Percentiles rank a stretch among this genome's conserved stretches.
These are phyloP conservation scores for Prorocentrum cordatum DNA, from an alignment of 169 alveolate species.

Conservation along the genomic window DNA sequence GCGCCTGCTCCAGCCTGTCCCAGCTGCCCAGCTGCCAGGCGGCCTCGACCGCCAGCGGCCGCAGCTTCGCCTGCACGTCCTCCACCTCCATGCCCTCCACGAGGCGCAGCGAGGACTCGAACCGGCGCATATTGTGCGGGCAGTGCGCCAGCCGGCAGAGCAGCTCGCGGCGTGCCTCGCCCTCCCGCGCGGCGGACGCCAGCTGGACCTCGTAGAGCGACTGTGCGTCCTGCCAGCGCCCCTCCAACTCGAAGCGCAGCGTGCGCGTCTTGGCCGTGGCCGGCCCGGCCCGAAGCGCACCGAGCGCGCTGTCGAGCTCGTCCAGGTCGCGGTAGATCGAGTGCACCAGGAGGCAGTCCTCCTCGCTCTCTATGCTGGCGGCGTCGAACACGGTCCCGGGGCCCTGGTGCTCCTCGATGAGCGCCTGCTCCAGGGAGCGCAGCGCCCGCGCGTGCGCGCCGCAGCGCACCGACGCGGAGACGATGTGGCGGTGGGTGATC, in stretches of 20 bases:
- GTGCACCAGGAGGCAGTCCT: conserved; percentile 16
- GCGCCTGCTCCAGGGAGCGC: conserved; percentile 17
- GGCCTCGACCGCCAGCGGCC: conserved; percentile 31
- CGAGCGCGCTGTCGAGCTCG: not conserved
- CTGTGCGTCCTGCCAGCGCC: conserved; percentile 13
- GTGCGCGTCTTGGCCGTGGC: not conserved
- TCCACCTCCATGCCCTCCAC: conserved; percentile 33
- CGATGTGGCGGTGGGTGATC: not conserved
- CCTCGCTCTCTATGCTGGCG: not conserved
- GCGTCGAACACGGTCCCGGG: not conserved
- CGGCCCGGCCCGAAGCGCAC: not conserved
- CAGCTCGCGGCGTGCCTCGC: not conserved
- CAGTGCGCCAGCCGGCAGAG: conserved; percentile 29
- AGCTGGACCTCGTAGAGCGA: not conserved
- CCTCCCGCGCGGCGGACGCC: not conserved
- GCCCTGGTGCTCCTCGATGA: not conserved
- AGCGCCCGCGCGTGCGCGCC: conserved; percentile 57
- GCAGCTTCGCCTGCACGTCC: not conserved
- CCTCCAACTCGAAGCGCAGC: not conserved
- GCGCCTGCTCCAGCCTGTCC: conserved; percentile 23
- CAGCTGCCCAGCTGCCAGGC: conserved; percentile 58
- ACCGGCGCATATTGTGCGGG: conserved; percentile 36
- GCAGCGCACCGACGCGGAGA: conserved; percentile 9
- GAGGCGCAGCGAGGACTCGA: conserved; percentile 18
- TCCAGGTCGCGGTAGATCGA: conserved; percentile 21